A percentile compares a stretch with the other conserved stretches of the same genome.
These are phyloP conservation scores for Jackrogersella multiformis DNA, from an alignment of 495 filamentous ascomycete genomes.

Conservation along the genomic window DNA sequence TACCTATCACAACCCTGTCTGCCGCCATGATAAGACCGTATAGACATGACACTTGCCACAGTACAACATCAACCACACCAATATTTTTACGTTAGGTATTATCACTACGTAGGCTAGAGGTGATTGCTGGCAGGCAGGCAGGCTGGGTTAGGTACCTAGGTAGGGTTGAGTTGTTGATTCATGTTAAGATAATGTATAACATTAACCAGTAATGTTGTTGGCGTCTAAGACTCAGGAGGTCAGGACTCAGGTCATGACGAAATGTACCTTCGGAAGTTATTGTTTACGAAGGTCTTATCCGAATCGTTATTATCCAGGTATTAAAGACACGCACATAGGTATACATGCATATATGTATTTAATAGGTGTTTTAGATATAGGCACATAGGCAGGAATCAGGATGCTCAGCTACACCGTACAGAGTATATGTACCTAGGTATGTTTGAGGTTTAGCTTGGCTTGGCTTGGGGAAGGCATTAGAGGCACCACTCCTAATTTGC, in stretches of 20 bases:
- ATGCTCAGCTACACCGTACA: not conserved
- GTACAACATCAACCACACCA: slow-evolving; percentile 35
- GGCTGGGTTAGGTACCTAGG: not conserved
- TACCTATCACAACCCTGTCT: slow-evolving; percentile 25
- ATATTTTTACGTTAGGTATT: slow-evolving; percentile 24
- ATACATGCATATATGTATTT: not conserved
- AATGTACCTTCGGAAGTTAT: slow-evolving; percentile 12
- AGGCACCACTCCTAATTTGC: slow-evolving; percentile 26
- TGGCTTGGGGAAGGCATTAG: slow-evolving; percentile 22
- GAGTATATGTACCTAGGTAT: not conserved
- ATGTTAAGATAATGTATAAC: not conserved
- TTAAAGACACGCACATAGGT: not conserved
- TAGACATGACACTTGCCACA: slow-evolving; percentile 31
- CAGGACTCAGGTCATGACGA: slow-evolving; percentile 25
- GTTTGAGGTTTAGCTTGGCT: slow-evolving; percentile 3
- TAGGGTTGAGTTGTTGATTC: slow-evolving; percentile 14
- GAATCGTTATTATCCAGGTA: slow-evolving; percentile 10
- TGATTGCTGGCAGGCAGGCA: not conserved
- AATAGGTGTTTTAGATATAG: too few relatives aligned
- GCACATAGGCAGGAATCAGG: too few relatives aligned
- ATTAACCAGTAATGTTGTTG: too few relatives aligned
- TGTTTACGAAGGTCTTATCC: slow-evolving; percentile 14
- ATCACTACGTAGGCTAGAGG: not conserved
- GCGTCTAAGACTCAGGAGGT: slow-evolving; percentile 18
- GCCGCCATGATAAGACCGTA: slow-evolving; percentile 31